Evolutionary conservation across 2,329 filamentous ascomycete genomes (phyloP).

Genomic region (Claviceps pusilla): DNA sequence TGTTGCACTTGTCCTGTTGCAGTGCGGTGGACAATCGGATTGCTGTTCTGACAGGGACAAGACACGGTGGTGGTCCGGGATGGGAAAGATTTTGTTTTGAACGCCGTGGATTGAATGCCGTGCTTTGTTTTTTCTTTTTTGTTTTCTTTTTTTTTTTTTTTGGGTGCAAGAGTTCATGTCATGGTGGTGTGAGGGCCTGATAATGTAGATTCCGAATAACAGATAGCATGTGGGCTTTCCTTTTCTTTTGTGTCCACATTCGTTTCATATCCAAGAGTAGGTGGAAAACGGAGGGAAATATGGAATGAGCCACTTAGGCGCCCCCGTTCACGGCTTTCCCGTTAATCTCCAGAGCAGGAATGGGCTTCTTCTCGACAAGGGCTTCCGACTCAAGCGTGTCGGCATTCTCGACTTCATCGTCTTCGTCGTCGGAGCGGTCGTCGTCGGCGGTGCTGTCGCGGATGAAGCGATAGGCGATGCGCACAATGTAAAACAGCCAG

Average conservation of each 20-base stretch:
- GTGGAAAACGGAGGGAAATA: too few species aligned
- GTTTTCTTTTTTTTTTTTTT: background rate
- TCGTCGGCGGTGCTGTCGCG: slow-evolving; percentile 48
- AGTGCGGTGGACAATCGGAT: too few species aligned
- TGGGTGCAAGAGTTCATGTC: too few species aligned
- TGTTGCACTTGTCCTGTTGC: too few species aligned
- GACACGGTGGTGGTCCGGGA: too few species aligned
- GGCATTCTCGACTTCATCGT: slow-evolving; percentile 29
- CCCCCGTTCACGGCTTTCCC: slow-evolving; percentile 8
- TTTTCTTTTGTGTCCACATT: background rate
- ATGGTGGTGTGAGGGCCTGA: too few species aligned
- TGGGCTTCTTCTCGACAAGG: slow-evolving; percentile 14
- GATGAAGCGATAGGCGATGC: slow-evolving; percentile 59
- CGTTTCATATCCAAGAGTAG: too few species aligned
- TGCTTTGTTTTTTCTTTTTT: background rate
- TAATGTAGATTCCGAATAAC: too few species aligned
- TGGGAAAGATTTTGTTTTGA: too few species aligned
- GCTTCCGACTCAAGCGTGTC: slow-evolving; percentile 18
- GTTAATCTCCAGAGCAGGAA: slow-evolving; percentile 10
- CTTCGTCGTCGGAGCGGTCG: slow-evolving; percentile 55
- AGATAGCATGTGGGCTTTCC: too few species aligned
- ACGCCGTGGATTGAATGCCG: too few species aligned
- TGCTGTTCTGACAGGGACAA: too few species aligned
- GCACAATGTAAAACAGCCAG: slow-evolving; percentile 65
- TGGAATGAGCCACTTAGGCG: background rate